These are phyloP conservation scores for Apocynum venetum DNA, from an alignment of 257 asterid species.

Conservation along the genomic window DNA sequence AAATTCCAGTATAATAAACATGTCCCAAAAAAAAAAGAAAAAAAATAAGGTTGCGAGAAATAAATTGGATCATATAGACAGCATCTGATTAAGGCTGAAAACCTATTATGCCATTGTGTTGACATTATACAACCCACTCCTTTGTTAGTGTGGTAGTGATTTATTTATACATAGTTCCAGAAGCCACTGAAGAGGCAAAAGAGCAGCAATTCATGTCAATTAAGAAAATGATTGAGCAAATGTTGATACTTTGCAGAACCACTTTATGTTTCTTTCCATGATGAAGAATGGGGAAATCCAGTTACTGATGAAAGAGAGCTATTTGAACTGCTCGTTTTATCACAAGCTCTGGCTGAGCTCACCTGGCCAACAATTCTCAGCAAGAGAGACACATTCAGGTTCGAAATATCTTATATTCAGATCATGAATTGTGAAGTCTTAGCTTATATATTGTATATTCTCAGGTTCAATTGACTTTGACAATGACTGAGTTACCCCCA, in stretches of 20 bases:
- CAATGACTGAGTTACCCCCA: neutral
- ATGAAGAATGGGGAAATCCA: constrained; percentile 91
- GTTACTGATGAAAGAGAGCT: constrained; percentile 62
- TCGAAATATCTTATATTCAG: neutral
- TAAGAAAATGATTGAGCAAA: neutral
- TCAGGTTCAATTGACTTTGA: neutral
- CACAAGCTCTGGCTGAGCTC: constrained; percentile 76
- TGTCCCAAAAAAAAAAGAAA: neutral
- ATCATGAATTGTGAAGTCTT: neutral
- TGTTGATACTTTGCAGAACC: constrained; percentile 45
- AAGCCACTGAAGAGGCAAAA: neutral
- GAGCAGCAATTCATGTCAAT: neutral
- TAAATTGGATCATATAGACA: too few relatives aligned
- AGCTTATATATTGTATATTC: neutral
- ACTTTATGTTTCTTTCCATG: constrained; percentile 59
- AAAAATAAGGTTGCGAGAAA: too few relatives aligned
- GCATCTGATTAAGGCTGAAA: neutral
- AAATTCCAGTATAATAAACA: neutral
- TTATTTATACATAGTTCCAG: neutral
- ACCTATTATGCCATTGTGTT: neutral
- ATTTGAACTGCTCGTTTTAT: constrained; percentile 70
- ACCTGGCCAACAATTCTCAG: constrained; percentile 69
- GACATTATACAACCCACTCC: neutral
- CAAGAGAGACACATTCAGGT: constrained; percentile 72
- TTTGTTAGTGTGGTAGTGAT: neutral